These are phyloP conservation scores for Coniosporium apollinis DNA, from an alignment of 495 filamentous ascomycete species.

Conservation along the genomic window DNA sequence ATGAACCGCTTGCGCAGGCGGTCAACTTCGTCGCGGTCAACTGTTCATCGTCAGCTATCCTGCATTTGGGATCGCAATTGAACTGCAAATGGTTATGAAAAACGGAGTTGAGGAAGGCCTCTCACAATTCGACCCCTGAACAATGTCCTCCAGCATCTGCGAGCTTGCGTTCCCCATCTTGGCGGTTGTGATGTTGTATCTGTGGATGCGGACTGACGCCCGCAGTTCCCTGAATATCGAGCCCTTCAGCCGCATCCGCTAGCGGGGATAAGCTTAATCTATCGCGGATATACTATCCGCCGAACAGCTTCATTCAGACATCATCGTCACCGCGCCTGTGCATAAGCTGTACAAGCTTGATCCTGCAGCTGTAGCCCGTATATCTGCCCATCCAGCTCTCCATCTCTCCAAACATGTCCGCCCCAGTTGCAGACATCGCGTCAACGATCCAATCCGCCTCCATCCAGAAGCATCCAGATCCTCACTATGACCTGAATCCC, in stretches of 20 bases:
- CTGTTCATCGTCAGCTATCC: too few species aligned
- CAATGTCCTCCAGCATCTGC: constrained; percentile 83
- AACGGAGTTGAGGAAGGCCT: neutral
- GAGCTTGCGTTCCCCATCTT: constrained; percentile 68
- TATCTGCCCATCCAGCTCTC: too few species aligned
- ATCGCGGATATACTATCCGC: too few species aligned
- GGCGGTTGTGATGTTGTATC: constrained; percentile 12
- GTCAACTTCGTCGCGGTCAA: constrained; percentile 94
- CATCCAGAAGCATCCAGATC: constrained; percentile 50
- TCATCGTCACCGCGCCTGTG: neutral
- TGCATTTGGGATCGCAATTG: too few species aligned
- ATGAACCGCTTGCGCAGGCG: constrained; percentile 91
- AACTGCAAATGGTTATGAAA: too few species aligned
- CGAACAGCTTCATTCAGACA: neutral
- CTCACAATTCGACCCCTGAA: constrained; percentile 90
- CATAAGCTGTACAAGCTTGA: too few species aligned
- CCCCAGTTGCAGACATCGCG: too few species aligned
- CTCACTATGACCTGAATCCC: constrained; percentile 64
- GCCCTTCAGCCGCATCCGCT: too few species aligned
- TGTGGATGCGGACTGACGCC: constrained; percentile 2
- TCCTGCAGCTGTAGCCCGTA: too few species aligned
- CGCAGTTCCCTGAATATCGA: too few species aligned
- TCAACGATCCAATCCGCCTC: constrained; percentile 66
- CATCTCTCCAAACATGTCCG: too few species aligned
- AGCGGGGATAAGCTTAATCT: too few species aligned